Base-by-base conservation (phyloP, 2,329 filamentous ascomycete species). In the Cyanodermella asteris region DNA sequence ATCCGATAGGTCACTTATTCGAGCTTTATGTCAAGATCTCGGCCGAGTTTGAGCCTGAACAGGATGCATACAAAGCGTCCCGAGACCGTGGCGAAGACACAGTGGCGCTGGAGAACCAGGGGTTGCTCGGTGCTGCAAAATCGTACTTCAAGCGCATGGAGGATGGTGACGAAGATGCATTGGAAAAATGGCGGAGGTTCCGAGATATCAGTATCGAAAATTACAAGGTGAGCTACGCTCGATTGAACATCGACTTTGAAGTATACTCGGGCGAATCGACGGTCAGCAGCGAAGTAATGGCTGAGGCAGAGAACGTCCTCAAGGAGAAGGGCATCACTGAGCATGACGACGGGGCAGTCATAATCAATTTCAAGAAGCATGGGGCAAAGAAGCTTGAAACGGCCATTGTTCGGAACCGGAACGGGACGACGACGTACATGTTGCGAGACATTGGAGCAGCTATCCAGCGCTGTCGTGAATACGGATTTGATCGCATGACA, bases 1-100 rank as follows among this genome's bases (percentile, higher is more conserved):
- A 84, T 39, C 76, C 77, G 7, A 80, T 84, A 41, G 74, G 77
- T 45, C 77, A 87, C 44, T 55, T 87, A 6, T 82, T 72, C 46
- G 66, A 81, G 39, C 69, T 87, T 25, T 87, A 84, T 39, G 75
- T 82, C 33, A 64, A 67, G 45, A 78, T 84, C 46, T 67, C 67
- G 36, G 56, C 56, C 18, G 56, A 72, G 4, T 61, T 71, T 33
- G 47, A 55, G 3, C 63, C 57, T 0, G 70, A 80, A 52, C 71
- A 72, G 35, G 71, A 73, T 34, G 44, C 60, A 55, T 7, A 25
- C 27, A 18, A 27, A 4, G 42, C 48, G 11, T 42, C 48, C 27
- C 45, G 64, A 31, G 16, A 12, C 56, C 61, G n/a, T 4, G 49
- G 59, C 25, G 45, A 45, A 4, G 42, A 42, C 17, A 49, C 56